Percentiles rank a stretch among this genome's conserved stretches.
Conservation (phyloP, 2,329 filamentous ascomycete genomes). For the Aspergillus jensenii region DNA sequence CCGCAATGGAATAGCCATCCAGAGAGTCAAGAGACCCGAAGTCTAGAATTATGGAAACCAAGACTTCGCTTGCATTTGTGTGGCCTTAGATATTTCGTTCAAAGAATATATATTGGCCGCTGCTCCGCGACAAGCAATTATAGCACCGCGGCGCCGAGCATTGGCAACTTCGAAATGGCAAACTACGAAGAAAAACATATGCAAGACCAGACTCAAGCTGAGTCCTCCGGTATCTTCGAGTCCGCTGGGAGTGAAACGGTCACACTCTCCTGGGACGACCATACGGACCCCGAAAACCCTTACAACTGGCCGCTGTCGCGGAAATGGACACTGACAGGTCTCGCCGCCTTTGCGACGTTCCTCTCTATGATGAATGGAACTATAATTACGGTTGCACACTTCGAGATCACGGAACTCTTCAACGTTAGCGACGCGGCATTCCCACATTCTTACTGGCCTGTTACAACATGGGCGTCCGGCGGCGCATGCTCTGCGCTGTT, state of each 20-base stretch:
- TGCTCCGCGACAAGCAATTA: background rate
- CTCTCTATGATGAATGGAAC: slow-evolving; percentile 22
- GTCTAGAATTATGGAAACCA: background rate
- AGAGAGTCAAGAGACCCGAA: background rate
- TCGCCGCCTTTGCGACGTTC: slow-evolving; percentile 20
- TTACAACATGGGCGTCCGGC: slow-evolving; percentile 20
- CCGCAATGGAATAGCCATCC: background rate
- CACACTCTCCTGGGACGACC: background rate
- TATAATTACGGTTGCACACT: slow-evolving; percentile 19
- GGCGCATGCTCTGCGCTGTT: slow-evolving; percentile 19
- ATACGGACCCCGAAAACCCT: slow-evolving; percentile 15
- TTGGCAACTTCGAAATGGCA: background rate
- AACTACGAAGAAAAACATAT: background rate
- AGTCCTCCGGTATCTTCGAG: background rate
- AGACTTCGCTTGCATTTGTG: background rate
- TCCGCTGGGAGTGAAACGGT: background rate
- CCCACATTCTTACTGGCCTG: slow-evolving; percentile 22
- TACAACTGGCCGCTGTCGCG: slow-evolving; percentile 19
- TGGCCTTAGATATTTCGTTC: too few relatives aligned
- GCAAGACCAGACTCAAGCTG: background rate
- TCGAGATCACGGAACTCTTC: slow-evolving; percentile 16
- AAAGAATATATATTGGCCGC: background rate
- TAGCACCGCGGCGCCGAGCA: background rate
- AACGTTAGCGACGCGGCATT: slow-evolving; percentile 15
- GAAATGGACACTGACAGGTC: slow-evolving; percentile 21